These are phyloP conservation scores for Aspergillus sp. DNA, from an alignment of 2,329 filamentous ascomycete species.

Conservation along the genomic window DNA sequence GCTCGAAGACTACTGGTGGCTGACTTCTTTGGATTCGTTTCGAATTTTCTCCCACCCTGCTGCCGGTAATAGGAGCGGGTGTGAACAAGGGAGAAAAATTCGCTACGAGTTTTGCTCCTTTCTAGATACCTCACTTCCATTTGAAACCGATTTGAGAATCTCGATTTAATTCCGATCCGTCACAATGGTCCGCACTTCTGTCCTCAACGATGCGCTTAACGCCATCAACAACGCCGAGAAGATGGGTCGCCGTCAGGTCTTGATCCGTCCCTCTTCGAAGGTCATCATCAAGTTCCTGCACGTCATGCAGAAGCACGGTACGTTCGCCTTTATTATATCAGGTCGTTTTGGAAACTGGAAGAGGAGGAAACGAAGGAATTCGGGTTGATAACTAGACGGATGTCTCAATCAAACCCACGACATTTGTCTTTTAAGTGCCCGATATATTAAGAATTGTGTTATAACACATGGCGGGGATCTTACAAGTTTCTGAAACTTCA, in stretches of 20 bases:
- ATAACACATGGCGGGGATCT: slow-evolving; percentile 64
- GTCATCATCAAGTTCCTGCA: slow-evolving; percentile 99
- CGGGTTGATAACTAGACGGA: slow-evolving; percentile 99
- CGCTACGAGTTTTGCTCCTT: slow-evolving; percentile 4
- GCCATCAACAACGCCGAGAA: slow-evolving; percentile 99
- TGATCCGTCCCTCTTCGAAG: slow-evolving; percentile 98
- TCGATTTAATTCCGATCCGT: slow-evolving; percentile 39
- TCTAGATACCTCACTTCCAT: slow-evolving; percentile 32
- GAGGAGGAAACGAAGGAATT: slow-evolving; percentile 36
- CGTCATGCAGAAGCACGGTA: slow-evolving; percentile 99
- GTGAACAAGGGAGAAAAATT: not conserved
- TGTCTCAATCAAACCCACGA: slow-evolving; percentile 72
- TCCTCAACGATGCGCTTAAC: slow-evolving; percentile 98
- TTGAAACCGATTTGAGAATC: slow-evolving; percentile 44
- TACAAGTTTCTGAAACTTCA: slow-evolving; percentile 79
- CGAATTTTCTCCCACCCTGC: slow-evolving; percentile 2
- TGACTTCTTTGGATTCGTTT: slow-evolving; percentile 37
- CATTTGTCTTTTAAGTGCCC: slow-evolving; percentile 99
- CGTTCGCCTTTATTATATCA: slow-evolving; percentile 35
- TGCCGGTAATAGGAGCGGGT: not conserved
- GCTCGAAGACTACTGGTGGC: slow-evolving; percentile 58
- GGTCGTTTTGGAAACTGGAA: slow-evolving; percentile 5
- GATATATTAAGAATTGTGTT: slow-evolving; percentile 65
- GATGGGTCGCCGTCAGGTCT: slow-evolving; percentile 96
- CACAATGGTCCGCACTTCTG: slow-evolving; percentile 99